Evolutionary conservation across 352 stramenopile genomes (phyloP).

Genomic region (Phytophthora quininea): DNA sequence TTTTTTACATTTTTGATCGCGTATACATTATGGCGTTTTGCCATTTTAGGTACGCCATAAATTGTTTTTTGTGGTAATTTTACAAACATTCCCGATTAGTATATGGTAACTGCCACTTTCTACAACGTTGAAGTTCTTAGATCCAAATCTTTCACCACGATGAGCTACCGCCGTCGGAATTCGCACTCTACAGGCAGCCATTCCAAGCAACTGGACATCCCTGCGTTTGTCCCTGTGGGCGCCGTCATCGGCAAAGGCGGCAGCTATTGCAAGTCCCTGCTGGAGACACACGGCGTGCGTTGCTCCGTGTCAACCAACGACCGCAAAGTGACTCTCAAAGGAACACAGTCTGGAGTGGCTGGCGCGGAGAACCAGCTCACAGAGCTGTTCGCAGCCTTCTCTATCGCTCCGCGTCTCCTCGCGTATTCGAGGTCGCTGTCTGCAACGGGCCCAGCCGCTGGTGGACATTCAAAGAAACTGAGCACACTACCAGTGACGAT

Average conservation of each 20-base stretch:
- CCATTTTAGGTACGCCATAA: too few relatives aligned
- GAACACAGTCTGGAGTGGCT: constrained; percentile 11
- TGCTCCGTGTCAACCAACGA: constrained; percentile 31
- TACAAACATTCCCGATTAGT: too few relatives aligned
- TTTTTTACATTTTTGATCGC: not conserved
- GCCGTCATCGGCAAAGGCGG: constrained; percentile 50
- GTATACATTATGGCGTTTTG: too few relatives aligned
- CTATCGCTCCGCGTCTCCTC: constrained; percentile 7
- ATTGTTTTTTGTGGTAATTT: too few relatives aligned
- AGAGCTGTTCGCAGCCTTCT: constrained; percentile 29
- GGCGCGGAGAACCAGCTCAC: constrained; percentile 31
- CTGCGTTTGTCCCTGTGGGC: constrained; percentile 39
- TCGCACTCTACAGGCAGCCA: not conserved
- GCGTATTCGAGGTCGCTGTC: constrained; percentile 34
- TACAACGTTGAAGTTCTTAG: not conserved
- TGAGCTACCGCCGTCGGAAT: constrained; percentile 14
- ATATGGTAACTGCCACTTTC: not conserved
- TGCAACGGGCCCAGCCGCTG: constrained; percentile 24
- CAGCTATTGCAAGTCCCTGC: constrained; percentile 40
- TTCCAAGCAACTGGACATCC: constrained; percentile 36
- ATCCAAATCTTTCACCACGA: not conserved
- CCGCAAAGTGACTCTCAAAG: constrained; percentile 39
- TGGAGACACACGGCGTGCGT: constrained; percentile 30
- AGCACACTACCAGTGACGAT: constrained; percentile 10
- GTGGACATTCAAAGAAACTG: constrained; percentile 38